Conservation (phyloP, 768 basidiomycete species). For the Agrocybe praecox region DNA sequence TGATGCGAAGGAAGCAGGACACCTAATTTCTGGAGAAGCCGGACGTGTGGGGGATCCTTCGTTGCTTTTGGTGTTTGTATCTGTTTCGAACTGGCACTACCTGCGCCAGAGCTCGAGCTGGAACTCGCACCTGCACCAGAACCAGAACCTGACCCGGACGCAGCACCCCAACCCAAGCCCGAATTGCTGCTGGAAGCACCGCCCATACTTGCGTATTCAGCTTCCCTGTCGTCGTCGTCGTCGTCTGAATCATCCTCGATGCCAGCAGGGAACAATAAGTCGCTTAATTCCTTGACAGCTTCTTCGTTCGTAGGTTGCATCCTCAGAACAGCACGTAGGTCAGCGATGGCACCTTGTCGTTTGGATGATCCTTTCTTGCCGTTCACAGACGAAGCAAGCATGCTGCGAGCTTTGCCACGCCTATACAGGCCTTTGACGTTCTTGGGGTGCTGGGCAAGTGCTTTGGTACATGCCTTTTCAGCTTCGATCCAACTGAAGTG, state of each 20-base stretch:
- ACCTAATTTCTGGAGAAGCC: not conserved
- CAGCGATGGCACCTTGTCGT: constrained; percentile 31
- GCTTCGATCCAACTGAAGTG: constrained; percentile 66
- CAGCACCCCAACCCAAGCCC: not conserved
- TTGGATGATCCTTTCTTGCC: not conserved
- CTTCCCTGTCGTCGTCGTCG: not conserved
- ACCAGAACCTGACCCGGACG: not conserved
- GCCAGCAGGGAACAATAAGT: constrained; percentile 33
- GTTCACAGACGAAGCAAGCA: constrained; percentile 56
- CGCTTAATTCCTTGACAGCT: constrained; percentile 56
- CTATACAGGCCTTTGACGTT: constrained; percentile 74
- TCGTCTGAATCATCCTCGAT: constrained; percentile 3
- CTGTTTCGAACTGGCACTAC: not conserved
- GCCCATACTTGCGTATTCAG: no score
- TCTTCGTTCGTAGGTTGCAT: constrained; percentile 68
- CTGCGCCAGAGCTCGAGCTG: not conserved
- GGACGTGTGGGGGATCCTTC: constrained; percentile 14
- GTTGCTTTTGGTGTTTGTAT: not conserved
- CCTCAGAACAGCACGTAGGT: constrained; percentile 60
- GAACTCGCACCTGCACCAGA: not conserved
- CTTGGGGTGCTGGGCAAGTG: constrained; percentile 59
- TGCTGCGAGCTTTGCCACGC: constrained; percentile 66
- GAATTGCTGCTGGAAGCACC: no score
- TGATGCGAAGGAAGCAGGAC: not conserved
- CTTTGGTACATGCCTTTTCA: constrained; percentile 68